Evolutionary conservation across 1,284 basidiomycete species (phyloP).

Genomic region (Cutaneotrichosporon spelunceum): DNA sequence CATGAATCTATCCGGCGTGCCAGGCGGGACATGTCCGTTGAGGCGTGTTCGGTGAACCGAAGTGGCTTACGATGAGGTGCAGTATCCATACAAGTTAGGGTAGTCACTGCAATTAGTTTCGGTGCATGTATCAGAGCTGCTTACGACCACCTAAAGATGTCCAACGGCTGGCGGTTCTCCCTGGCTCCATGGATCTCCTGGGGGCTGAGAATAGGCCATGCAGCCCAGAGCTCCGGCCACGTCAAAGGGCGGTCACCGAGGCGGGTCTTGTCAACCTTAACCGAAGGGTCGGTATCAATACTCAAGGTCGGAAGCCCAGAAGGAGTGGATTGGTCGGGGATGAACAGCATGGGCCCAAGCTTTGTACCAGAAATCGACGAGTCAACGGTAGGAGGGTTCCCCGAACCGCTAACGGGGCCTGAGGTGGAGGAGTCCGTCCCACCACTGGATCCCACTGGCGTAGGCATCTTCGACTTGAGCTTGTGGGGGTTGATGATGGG

Average conservation of each 20-base stretch:
- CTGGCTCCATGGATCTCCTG: not conserved
- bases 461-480: too few species aligned
- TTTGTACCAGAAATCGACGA: too few species aligned
- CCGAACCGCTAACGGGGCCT: too few species aligned
- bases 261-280: not conserved
- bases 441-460: too few species aligned
- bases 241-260: not conserved
- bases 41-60: too few species aligned
- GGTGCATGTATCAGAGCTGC: not conserved
- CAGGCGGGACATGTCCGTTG: not conserved
- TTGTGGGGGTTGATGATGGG: not conserved
- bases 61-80: too few species aligned
- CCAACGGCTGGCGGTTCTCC: not conserved
- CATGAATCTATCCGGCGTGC: not conserved
- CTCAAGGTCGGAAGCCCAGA: not conserved
- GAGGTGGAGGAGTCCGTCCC: too few species aligned
- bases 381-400: too few species aligned
- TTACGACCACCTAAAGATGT: not conserved
- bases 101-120: slow-evolving; percentile 5
- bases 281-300: not conserved
- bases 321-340: too few species aligned
- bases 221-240: not conserved
- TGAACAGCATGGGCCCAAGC: too few species aligned
- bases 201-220: not conserved
- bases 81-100: not conserved